Conservation (phyloP, 73 alveolate genomes). For the Stentor roeselii region DNA sequence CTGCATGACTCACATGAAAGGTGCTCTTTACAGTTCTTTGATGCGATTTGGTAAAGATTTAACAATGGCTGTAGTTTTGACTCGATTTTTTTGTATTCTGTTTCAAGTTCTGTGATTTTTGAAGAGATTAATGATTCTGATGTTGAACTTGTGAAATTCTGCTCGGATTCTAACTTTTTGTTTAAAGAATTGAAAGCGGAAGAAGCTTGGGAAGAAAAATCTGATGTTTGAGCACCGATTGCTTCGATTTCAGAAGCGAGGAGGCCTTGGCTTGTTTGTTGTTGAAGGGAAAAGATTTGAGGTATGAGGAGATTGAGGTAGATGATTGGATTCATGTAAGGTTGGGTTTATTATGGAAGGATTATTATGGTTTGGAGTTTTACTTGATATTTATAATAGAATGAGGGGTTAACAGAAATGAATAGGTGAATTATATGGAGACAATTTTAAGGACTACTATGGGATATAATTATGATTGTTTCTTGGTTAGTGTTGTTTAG, state of each 20-base stretch:
- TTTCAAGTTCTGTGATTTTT: not conserved
- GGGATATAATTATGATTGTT: too few relatives aligned
- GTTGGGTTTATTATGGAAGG: too few relatives aligned
- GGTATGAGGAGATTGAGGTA: too few relatives aligned
- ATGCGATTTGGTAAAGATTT: not conserved
- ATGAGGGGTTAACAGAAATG: too few relatives aligned
- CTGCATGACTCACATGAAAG: not conserved
- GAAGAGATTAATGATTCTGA: not conserved
- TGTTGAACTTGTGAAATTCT: not conserved
- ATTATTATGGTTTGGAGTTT: too few relatives aligned
- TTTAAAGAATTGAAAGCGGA: not conserved
- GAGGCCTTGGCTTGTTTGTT: not conserved
- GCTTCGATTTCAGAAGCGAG: not conserved
- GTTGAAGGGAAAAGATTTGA: too few relatives aligned
- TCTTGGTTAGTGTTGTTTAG: too few relatives aligned
- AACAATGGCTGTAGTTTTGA: not conserved
- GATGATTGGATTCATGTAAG: too few relatives aligned
- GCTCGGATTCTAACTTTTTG: not conserved
- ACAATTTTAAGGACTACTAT: too few relatives aligned
- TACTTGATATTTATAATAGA: too few relatives aligned
- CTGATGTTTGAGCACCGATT: not conserved
- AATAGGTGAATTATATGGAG: too few relatives aligned
- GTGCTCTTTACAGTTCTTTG: not conserved
- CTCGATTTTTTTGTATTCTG: not conserved
- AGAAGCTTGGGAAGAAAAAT: not conserved